Conservation (phyloP, 2,329 filamentous ascomycete genomes). For the Sclerotiophoma versabilis region DNA sequence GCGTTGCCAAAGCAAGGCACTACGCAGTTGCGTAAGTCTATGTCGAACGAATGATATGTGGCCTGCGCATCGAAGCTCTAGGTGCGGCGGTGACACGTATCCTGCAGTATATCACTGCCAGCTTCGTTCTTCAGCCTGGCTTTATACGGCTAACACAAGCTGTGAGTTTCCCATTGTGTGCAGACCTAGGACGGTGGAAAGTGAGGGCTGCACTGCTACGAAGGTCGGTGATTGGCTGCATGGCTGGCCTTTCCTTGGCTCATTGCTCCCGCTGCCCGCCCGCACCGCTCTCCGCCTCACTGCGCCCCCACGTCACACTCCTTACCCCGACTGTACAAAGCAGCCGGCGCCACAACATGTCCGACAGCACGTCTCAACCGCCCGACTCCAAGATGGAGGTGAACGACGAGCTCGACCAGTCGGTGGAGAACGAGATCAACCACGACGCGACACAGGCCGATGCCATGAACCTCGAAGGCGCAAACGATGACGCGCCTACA, state of each 20-base stretch:
- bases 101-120: background rate
- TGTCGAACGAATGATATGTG: background rate
- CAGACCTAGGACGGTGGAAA: background rate
- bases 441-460: conserved; percentile 46
- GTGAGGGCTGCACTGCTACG: conserved; percentile 1
- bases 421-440: conserved; percentile 53
- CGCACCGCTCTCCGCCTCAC: conserved; percentile 23
- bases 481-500: conserved; percentile 45
- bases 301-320: conserved; percentile 19
- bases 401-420: conserved; percentile 50
- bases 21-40: conserved; percentile 3
- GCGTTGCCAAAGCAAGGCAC: background rate
- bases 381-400: conserved; percentile 40
- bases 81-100: background rate
- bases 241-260: conserved; percentile 2
- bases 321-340: conserved; percentile 2
- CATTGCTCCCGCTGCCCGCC: conserved; percentile 13
- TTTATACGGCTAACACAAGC: background rate
- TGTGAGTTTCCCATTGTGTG: background rate
- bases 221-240: conserved; percentile 17
- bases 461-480: conserved; percentile 52
- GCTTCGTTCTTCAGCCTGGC: background rate
- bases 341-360: conserved; percentile 33
- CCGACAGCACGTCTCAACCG: conserved; percentile 39
- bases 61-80: background rate